Conservation (phyloP, 2,329 filamentous ascomycete genomes). For the Aspergillus costaricaensis region DNA sequence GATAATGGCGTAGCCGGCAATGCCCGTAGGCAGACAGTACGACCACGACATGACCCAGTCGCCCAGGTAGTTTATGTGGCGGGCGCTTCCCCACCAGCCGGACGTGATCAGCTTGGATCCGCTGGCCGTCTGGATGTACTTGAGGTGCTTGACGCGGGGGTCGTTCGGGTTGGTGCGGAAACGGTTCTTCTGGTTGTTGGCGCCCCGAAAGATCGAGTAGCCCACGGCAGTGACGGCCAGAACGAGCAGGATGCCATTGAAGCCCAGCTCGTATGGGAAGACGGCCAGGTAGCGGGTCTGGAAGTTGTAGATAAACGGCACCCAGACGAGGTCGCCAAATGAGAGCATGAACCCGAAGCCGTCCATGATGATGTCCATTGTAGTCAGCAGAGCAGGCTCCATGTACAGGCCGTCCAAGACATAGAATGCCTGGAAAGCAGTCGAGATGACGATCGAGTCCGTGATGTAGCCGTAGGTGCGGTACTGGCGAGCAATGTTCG, state of each 20-base stretch:
- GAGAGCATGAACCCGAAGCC: constrained; percentile 94
- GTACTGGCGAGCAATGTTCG: constrained; percentile 86
- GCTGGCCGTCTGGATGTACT: constrained; percentile 79
- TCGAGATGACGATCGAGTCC: constrained; percentile 81
- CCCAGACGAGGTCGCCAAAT: constrained; percentile 90
- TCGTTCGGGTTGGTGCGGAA: constrained; percentile 88
- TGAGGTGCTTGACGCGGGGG: constrained; percentile 74
- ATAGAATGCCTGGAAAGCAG: constrained; percentile 76
- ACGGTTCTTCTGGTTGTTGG: constrained; percentile 91
- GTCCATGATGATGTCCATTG: constrained; percentile 90
- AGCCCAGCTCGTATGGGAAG: constrained; percentile 78
- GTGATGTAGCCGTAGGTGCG: constrained; percentile 78
- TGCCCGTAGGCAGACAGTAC: constrained; percentile 81
- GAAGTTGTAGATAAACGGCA: constrained; percentile 84
- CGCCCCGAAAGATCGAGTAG: constrained; percentile 91
- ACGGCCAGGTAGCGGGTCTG: constrained; percentile 83
- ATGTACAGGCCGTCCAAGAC: constrained; percentile 82
- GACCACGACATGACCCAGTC: constrained; percentile 95
- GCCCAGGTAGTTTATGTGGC: constrained; percentile 94
- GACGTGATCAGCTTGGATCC: constrained; percentile 80
- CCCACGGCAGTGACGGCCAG: constrained; percentile 68
- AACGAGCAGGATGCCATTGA: constrained; percentile 64
- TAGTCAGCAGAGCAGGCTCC: constrained; percentile 86
- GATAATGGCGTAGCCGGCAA: constrained; percentile 76
- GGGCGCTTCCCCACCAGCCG: constrained; percentile 90